Evolutionary conservation across 225 moss, liverwort and hornwort genomes (phyloP).

Genomic region (Ulota crispa): DNA sequence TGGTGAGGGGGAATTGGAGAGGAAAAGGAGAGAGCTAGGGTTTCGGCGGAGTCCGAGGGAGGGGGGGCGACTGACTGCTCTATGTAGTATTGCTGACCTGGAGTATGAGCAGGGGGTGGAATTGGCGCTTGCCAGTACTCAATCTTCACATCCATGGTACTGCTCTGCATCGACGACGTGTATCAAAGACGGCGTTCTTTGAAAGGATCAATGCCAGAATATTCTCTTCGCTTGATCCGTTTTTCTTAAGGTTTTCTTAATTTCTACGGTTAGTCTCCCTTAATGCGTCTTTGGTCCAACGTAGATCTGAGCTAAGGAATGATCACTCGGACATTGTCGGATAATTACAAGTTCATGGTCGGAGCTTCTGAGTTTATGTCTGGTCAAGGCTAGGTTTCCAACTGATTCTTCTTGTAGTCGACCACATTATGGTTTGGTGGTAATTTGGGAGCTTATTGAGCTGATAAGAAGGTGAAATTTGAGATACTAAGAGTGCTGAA

Average conservation of each 20-base stretch:
- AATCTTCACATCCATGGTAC: slow-evolving; percentile 53
- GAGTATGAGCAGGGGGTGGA: slow-evolving; percentile 77
- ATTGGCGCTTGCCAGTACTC: slow-evolving; percentile 58
- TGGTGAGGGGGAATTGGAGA: slow-evolving; percentile 14
- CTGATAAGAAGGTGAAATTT: slow-evolving; percentile 22
- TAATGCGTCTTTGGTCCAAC: slow-evolving; percentile 10
- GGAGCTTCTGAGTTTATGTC: not conserved
- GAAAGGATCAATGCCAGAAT: slow-evolving; percentile 29
- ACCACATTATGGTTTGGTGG: slow-evolving; percentile 22
- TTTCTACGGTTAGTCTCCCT: not conserved
- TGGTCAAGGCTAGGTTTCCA: slow-evolving; percentile 6
- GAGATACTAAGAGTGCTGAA: slow-evolving; percentile 28
- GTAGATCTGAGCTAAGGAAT: slow-evolving; percentile 11
- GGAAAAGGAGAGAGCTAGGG: slow-evolving; percentile 33
- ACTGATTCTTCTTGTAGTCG: slow-evolving; percentile 4
- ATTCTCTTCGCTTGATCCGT: not conserved
- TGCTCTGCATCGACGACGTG: slow-evolving; percentile 51
- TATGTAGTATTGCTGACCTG: slow-evolving; percentile 63
- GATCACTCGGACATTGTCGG: not conserved
- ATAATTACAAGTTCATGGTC: not conserved
- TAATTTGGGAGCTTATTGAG: slow-evolving; percentile 5
- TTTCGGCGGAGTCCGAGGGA: slow-evolving; percentile 37
- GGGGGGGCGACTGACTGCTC: slow-evolving; percentile 24
- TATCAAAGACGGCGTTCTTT: slow-evolving; percentile 36
- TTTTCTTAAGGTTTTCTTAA: not conserved